phyloP scores from a whole-genome alignment of 192 early-diverging fungal species.

The Backusella psychrophila region DNA sequence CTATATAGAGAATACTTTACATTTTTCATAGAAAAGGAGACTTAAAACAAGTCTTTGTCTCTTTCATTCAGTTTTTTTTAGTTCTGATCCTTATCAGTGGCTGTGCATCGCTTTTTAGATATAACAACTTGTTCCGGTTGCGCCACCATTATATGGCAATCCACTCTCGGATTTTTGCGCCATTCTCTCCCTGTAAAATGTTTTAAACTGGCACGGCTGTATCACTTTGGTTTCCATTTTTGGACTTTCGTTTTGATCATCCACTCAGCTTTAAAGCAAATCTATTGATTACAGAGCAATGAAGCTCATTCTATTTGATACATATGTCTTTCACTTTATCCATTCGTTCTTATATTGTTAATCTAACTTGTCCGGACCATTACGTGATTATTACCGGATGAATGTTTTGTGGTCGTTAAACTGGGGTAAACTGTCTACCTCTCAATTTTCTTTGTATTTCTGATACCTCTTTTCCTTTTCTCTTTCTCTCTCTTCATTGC shows the following conservation, averaged over 20 bases:
- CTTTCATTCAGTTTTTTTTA: neutral
- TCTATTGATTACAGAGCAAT: neutral
- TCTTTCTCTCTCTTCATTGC: neutral
- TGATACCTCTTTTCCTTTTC: neutral
- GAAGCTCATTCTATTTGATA: neutral
- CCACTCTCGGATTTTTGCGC: too few species aligned
- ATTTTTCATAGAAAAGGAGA: neutral
- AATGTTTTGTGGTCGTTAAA: neutral
- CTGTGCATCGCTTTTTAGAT: neutral
- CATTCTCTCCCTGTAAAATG: too few species aligned
- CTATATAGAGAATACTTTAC: neutral
- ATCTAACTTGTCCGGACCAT: neutral
- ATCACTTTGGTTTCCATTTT: neutral
- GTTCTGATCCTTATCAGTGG: neutral
- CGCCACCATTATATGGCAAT: neutral
- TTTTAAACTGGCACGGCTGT: too few species aligned
- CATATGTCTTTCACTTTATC: neutral
- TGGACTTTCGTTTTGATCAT: neutral
- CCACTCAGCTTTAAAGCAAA: neutral
- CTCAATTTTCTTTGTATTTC: neutral
- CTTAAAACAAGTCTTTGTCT: neutral
- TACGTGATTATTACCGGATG: neutral
- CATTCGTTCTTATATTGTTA: neutral
- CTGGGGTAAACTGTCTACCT: neutral
- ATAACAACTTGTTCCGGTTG: neutral